Evolutionary conservation across 2,329 filamentous ascomycete species (phyloP).

Genomic region (Exophiala viscosa): DNA sequence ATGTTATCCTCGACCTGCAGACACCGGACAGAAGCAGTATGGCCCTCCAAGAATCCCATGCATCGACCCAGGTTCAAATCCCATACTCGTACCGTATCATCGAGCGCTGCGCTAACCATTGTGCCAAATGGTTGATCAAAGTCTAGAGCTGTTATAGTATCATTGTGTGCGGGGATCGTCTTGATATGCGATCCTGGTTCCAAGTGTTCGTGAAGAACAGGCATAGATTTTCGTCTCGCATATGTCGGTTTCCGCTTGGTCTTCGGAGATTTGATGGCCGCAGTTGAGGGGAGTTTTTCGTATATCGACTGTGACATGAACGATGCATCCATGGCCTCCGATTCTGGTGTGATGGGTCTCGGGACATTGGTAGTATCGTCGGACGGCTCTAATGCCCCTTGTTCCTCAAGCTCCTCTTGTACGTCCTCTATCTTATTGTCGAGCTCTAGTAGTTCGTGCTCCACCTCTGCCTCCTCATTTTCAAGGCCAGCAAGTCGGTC

Average conservation of each 20-base stretch:
- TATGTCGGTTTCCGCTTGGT: slow-evolving; percentile 46
- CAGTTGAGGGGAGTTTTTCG: slow-evolving; percentile 69
- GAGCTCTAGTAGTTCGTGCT: slow-evolving; percentile 70
- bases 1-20: slow-evolving; percentile 95
- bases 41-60: slow-evolving; percentile 86
- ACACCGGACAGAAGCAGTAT: slow-evolving; percentile 87
- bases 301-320: slow-evolving; percentile 99
- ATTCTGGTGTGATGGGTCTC: slow-evolving; percentile 46
- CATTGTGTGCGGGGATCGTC: slow-evolving; percentile 82
- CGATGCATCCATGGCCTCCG: slow-evolving; percentile 49
- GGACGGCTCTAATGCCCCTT: slow-evolving; percentile 31
- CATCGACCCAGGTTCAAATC: slow-evolving; percentile 90
- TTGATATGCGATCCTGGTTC: slow-evolving; percentile 83
- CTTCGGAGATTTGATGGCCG: slow-evolving; percentile 48
- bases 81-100: slow-evolving; percentile 94
- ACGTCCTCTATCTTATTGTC: slow-evolving; percentile 62
- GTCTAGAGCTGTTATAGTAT: slow-evolving; percentile 83
- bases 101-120: slow-evolving; percentile 84
- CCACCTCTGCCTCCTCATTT: slow-evolving; percentile 82
- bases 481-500: slow-evolving; percentile 82
- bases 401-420: slow-evolving; percentile 54
- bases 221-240: slow-evolving; percentile 74
- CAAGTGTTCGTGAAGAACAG: slow-evolving; percentile 92
- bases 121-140: slow-evolving; percentile 98
- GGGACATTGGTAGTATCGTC: slow-evolving; percentile 30